A percentile compares a stretch with the other conserved stretches of the same genome.
Conservation (phyloP, 2,329 filamentous ascomycete genomes). For the Emydomyces testavorans region DNA sequence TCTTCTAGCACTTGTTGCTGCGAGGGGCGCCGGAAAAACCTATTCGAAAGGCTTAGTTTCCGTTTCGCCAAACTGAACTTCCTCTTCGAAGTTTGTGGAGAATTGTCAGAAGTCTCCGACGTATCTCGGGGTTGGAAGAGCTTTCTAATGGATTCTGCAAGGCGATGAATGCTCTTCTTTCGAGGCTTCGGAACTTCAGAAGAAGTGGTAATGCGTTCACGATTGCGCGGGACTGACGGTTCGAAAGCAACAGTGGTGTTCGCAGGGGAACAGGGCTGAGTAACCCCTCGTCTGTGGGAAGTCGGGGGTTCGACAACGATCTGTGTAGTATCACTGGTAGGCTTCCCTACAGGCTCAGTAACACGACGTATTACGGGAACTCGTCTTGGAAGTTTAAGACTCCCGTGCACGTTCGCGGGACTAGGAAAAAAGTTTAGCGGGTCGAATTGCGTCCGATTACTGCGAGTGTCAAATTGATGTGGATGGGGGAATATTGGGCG, state of each 20-base stretch:
- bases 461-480: constrained; percentile 17
- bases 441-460: constrained; percentile 11
- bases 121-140: constrained; percentile 15
- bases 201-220: neutral
- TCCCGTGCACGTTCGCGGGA: constrained; percentile 6
- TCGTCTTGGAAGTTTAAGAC: constrained; percentile 10
- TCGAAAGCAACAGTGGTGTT: neutral
- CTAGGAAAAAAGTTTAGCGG: constrained; percentile 17
- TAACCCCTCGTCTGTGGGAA: neutral
- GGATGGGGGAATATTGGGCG: constrained; percentile 10
- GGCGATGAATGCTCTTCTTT: constrained; percentile 11
- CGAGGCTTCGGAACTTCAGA: neutral
- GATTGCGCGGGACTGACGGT: neutral
- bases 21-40: neutral
- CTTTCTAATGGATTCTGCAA: constrained; percentile 8
- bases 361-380: neutral
- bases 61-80: neutral
- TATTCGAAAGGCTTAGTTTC: constrained; percentile 3
- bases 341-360: constrained; percentile 1
- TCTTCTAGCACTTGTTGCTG: neutral
- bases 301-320: constrained; percentile 4
- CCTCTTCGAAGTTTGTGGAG: neutral
- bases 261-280: neutral
- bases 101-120: neutral
- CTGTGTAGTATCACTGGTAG: neutral